A percentile compares a stretch with the other conserved stretches of the same genome.
Evolutionary conservation across 768 basidiomycete genomes (phyloP).

Genomic region (Boletellus sp.): DNA sequence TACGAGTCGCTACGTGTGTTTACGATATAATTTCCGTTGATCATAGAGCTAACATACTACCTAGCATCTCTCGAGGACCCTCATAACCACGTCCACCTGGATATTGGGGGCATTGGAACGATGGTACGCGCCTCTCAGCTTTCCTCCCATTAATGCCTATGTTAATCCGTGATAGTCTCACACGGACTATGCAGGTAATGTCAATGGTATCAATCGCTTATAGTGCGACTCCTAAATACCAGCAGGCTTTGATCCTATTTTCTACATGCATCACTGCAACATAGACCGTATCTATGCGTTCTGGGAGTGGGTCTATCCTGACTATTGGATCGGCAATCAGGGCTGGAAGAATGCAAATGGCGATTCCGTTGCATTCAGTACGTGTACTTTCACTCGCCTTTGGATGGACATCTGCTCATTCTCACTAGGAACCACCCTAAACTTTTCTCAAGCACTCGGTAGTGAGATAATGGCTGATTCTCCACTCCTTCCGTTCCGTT

Average conservation of each 20-base stretch:
- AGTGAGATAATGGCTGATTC: too few species aligned
- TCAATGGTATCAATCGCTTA: not conserved
- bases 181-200: constrained; percentile 19
- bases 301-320: constrained; percentile 21
- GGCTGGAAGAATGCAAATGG: constrained; percentile 14
- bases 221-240: not conserved
- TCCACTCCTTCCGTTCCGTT: constrained; percentile 14
- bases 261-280: constrained; percentile 18
- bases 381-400: not conserved
- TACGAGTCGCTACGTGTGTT: too few species aligned
- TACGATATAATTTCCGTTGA: too few species aligned
- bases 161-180: constrained; percentile 3
- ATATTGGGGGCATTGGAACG: constrained; percentile 14
- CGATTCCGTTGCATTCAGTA: constrained; percentile 6
- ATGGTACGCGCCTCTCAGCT: constrained; percentile 11
- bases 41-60: not conserved
- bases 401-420: not conserved
- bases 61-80: constrained; percentile 18
- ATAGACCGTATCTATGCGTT: constrained; percentile 18
- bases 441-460: too few species aligned
- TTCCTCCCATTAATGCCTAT: not conserved
- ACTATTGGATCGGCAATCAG: constrained; percentile 11
- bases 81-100: constrained; percentile 18
- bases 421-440: not conserved
- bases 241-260: constrained; percentile 17